These are phyloP conservation scores for Fusarium sp. DNA, from an alignment of 2,329 filamentous ascomycete species.

Conservation along the genomic window DNA sequence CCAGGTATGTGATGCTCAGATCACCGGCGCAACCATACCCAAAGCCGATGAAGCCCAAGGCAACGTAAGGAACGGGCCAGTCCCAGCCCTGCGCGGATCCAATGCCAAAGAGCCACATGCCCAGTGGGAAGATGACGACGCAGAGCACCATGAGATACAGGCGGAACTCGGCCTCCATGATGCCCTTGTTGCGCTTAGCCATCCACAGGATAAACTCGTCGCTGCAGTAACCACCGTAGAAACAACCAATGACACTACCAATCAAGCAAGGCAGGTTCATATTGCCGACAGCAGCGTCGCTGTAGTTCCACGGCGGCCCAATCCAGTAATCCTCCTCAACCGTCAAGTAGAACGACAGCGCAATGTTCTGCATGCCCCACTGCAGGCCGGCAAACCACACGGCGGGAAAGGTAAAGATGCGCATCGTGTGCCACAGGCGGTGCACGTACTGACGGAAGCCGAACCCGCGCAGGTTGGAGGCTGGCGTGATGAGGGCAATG, in stretches of 20 bases:
- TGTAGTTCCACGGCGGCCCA: constrained; percentile 69
- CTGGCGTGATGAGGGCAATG: constrained; percentile 70
- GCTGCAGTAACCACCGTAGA: constrained; percentile 71
- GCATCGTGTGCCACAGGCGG: constrained; percentile 69
- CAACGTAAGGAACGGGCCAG: constrained; percentile 70
- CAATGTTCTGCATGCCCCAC: constrained; percentile 74
- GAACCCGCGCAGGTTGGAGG: constrained; percentile 67
- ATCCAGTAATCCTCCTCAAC: constrained; percentile 72
- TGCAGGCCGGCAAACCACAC: constrained; percentile 71
- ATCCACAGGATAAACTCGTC: constrained; percentile 71
- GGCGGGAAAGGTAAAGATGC: constrained; percentile 71
- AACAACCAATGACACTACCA: constrained; percentile 69
- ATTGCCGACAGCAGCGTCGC: constrained; percentile 67
- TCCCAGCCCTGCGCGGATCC: constrained; percentile 65
- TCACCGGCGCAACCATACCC: constrained; percentile 73
- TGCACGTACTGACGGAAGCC: constrained; percentile 69
- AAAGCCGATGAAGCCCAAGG: constrained; percentile 71
- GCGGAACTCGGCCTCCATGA: constrained; percentile 70
- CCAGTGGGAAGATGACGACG: constrained; percentile 65
- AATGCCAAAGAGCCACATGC: constrained; percentile 69
- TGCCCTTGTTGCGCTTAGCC: constrained; percentile 66
- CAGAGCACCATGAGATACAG: constrained; percentile 67
- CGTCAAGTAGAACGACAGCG: constrained; percentile 72
- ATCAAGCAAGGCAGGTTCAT: constrained; percentile 72
- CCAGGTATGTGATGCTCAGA: constrained; percentile 68